A percentile compares a stretch with the other conserved stretches of the same genome.
These are phyloP conservation scores for Dichomitus squalens DNA, from an alignment of 1,284 basidiomycete genomes.

Conservation along the genomic window DNA sequence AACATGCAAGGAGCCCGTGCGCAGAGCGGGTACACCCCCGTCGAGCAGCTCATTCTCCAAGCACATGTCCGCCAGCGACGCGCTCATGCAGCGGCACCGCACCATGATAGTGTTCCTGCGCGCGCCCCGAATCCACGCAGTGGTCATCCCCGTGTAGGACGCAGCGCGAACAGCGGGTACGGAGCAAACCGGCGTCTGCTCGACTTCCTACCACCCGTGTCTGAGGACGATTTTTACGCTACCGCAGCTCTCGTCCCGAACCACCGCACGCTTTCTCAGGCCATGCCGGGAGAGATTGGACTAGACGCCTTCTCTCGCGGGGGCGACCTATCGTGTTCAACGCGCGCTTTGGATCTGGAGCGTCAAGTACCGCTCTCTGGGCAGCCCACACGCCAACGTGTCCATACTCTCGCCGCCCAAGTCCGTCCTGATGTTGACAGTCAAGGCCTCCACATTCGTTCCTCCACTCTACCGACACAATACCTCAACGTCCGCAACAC, in stretches of 20 bases:
- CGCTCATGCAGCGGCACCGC: slow-evolving; percentile 24
- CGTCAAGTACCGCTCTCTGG: slow-evolving; percentile 14
- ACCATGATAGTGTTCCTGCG: not conserved
- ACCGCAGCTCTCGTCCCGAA: slow-evolving; percentile 14
- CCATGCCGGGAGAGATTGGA: slow-evolving; percentile 1
- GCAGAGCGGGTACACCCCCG: slow-evolving; percentile 60
- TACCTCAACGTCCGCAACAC: slow-evolving; percentile 18
- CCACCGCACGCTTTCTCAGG: not conserved
- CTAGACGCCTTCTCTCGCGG: not conserved
- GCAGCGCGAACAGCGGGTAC: not conserved
- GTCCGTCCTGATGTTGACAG: slow-evolving; percentile 18
- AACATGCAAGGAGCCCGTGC: slow-evolving; percentile 22
- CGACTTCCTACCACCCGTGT: slow-evolving; percentile 35
- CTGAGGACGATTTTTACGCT: slow-evolving; percentile 42
- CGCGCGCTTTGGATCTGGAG: slow-evolving; percentile 20
- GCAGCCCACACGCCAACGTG: slow-evolving; percentile 29
- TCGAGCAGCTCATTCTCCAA: slow-evolving; percentile 68
- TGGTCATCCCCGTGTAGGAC: not conserved
- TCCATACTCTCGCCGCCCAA: slow-evolving; percentile 31
- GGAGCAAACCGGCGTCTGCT: slow-evolving; percentile 22
- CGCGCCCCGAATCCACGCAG: not conserved
- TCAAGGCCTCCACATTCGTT: slow-evolving; percentile 27
- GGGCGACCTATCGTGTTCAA: not conserved
- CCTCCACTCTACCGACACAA: slow-evolving; percentile 33
- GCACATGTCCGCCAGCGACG: slow-evolving; percentile 46